These are phyloP conservation scores for Helotiales sp. DNA, from an alignment of 2,329 filamentous ascomycete species.

Conservation along the genomic window DNA sequence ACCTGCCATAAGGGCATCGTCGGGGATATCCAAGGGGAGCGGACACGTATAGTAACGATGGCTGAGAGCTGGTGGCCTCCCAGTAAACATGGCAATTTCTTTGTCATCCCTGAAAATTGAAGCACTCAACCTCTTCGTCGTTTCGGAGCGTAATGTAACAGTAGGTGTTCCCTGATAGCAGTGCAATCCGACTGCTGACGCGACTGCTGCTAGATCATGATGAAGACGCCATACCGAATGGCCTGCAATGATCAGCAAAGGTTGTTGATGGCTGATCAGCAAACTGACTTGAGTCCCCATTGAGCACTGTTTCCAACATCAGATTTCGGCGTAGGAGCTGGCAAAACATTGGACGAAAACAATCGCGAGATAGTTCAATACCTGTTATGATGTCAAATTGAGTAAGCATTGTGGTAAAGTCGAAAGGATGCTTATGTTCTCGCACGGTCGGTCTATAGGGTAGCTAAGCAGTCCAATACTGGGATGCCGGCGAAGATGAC, in stretches of 20 bases:
- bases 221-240: conserved; percentile 22
- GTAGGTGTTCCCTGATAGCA: conserved; percentile 14
- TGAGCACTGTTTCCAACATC: conserved; percentile 18
- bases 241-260: conserved; percentile 3
- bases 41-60: conserved; percentile 40
- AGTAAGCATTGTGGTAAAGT: too few species aligned
- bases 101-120: conserved; percentile 35
- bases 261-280: too few species aligned
- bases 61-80: conserved; percentile 41
- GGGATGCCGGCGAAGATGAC: too few species aligned
- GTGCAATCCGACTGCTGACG: conserved; percentile 19
- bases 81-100: conserved; percentile 42
- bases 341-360: conserved; percentile 11
- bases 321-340: conserved; percentile 20
- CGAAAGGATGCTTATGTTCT: too few species aligned
- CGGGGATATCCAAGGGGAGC: conserved; percentile 41
- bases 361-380: conserved; percentile 15
- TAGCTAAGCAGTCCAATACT: too few species aligned
- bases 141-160: conserved; percentile 17
- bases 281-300: conserved; percentile 21
- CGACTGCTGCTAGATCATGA: conserved; percentile 20
- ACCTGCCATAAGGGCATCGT: conserved; percentile 38
- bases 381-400: too few species aligned
- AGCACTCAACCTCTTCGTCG: conserved; percentile 15
- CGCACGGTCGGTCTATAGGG: too few species aligned